A percentile compares a stretch with the other conserved stretches of the same genome.
These are phyloP conservation scores for Citrus hindsii DNA, from an alignment of 345 rosid species.

Conservation along the genomic window DNA sequence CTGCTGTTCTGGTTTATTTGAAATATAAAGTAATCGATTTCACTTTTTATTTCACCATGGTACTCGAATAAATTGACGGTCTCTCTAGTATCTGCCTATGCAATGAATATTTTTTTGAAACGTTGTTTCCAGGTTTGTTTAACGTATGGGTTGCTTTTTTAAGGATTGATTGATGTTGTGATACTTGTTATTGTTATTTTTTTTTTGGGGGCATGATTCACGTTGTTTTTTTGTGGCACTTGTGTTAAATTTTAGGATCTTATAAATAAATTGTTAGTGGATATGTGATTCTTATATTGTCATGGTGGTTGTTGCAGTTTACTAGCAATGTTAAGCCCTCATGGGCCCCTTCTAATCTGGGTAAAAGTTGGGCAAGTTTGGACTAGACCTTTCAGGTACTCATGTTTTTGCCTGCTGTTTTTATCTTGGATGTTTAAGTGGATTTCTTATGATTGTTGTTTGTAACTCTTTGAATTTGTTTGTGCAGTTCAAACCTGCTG, in stretches of 20 bases:
- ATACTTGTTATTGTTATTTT: neutral
- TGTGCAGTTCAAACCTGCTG: constrained; percentile 73
- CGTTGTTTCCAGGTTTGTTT: neutral
- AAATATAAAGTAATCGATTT: neutral
- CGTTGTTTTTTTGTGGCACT: no score
- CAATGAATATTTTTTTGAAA: neutral
- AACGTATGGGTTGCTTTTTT: neutral
- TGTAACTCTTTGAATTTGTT: neutral
- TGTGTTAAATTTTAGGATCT: no score
- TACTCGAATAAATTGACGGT: neutral
- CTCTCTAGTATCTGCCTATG: neutral
- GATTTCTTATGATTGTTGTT: neutral
- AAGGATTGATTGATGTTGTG: neutral
- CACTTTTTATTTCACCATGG: neutral
- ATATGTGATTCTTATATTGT: neutral
- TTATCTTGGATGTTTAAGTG: neutral
- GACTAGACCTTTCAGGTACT: constrained; percentile 81
- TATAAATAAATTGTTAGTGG: no score
- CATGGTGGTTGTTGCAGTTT: constrained; percentile 34
- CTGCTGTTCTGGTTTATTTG: no score
- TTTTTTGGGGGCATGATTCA: no score
- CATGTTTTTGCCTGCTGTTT: no score
- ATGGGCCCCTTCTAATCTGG: constrained; percentile 30
- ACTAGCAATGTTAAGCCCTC: constrained; percentile 49
- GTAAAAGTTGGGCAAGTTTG: constrained; percentile 46